A percentile compares a stretch with the other conserved stretches of the same genome.
Evolutionary conservation across 495 filamentous ascomycete species (phyloP).

Genomic region (Hyphodiscus hymeniophilus): DNA sequence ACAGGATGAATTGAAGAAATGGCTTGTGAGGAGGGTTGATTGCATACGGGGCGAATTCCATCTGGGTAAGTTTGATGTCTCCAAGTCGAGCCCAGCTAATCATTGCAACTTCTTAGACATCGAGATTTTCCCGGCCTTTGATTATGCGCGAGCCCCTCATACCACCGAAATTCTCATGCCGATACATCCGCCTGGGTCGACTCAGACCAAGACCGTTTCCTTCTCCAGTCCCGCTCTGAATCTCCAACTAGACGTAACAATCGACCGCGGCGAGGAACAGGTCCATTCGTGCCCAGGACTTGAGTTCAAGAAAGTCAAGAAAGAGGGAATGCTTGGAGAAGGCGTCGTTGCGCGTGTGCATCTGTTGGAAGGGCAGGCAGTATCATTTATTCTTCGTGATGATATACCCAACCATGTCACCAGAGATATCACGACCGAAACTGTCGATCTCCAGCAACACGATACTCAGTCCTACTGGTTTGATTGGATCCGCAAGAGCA

Average conservation of each 20-base stretch:
- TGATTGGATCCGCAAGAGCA: slow-evolving; percentile 60
- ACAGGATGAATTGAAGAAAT: slow-evolving; percentile 47
- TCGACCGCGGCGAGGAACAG: slow-evolving; percentile 48
- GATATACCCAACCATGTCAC: slow-evolving; percentile 43
- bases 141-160: slow-evolving; percentile 54
- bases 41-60: slow-evolving; percentile 56
- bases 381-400: slow-evolving; percentile 58
- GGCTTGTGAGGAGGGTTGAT: slow-evolving; percentile 58
- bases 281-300: slow-evolving; percentile 36
- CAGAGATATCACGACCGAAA: slow-evolving; percentile 38
- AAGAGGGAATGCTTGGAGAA: slow-evolving; percentile 43
- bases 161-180: slow-evolving; percentile 38
- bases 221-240: slow-evolving; percentile 49
- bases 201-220: slow-evolving; percentile 46
- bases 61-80: slow-evolving; percentile 28
- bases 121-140: slow-evolving; percentile 62
- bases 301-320: slow-evolving; percentile 42
- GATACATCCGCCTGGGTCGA: slow-evolving; percentile 25
- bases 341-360: slow-evolving; percentile 50
- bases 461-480: slow-evolving; percentile 61
- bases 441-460: slow-evolving; percentile 51
- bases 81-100: not conserved
- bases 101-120: slow-evolving; percentile 30
- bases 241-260: slow-evolving; percentile 56
- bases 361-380: slow-evolving; percentile 53